Evolutionary conservation across 2,329 filamentous ascomycete genomes (phyloP).

Genomic region (Fusarium sp.): DNA sequence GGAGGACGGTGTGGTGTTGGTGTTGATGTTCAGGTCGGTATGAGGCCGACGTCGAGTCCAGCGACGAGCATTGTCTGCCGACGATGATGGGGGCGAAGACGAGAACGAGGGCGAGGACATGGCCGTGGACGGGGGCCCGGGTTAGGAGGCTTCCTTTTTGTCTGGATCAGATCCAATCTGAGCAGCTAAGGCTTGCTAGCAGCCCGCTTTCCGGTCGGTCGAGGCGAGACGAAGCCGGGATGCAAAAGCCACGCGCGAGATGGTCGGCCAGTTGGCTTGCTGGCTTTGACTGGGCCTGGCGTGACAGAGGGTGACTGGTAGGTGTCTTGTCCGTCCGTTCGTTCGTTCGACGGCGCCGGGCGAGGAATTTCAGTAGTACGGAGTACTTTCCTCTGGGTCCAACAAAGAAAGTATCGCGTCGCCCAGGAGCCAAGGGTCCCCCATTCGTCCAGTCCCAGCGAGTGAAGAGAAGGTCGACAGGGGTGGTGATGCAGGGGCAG

Average conservation of each 20-base stretch:
- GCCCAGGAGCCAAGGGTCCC: constrained; percentile 17
- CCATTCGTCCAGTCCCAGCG: constrained; percentile 21
- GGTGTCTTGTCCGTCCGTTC: not conserved
- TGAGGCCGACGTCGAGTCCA: constrained; percentile 40
- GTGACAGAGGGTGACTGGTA: constrained; percentile 40
- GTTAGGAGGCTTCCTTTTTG: constrained; percentile 33
- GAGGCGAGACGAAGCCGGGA: constrained; percentile 30
- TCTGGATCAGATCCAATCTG: constrained; percentile 36
- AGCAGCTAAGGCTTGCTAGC: constrained; percentile 26
- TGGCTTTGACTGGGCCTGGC: constrained; percentile 38
- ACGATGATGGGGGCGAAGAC: constrained; percentile 21
- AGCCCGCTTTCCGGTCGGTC: constrained; percentile 9
- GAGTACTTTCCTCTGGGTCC: constrained; percentile 22
- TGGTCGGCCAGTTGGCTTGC: constrained; percentile 34
- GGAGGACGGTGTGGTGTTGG: constrained; percentile 32
- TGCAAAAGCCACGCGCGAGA: constrained; percentile 41
- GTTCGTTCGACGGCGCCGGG: constrained; percentile 27
- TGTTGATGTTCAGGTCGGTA: constrained; percentile 43
- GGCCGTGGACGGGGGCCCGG: constrained; percentile 27
- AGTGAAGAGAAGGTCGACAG: constrained; percentile 32
- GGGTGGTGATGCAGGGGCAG: constrained; percentile 43
- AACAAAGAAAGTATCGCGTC: constrained; percentile 25
- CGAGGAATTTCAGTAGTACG: constrained; percentile 34
- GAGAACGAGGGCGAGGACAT: constrained; percentile 36
- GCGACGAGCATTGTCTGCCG: constrained; percentile 43